Conservation (phyloP, 2,329 filamentous ascomycete species). For the Nothopassalora personata region DNA sequence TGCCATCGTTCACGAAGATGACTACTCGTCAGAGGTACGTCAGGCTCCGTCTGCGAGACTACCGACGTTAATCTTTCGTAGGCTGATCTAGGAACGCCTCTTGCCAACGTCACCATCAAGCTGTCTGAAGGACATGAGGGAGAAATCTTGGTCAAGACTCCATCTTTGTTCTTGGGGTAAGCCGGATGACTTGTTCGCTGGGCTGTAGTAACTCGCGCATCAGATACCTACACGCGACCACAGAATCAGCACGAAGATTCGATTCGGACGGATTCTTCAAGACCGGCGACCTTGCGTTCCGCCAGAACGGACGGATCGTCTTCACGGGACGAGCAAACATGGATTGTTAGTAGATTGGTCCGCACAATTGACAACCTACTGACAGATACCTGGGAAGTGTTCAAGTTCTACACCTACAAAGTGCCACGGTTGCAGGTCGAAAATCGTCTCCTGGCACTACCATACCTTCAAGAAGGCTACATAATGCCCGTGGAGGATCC, state of each 20-base stretch:
- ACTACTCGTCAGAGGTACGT: background rate
- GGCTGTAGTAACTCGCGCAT: too few species aligned
- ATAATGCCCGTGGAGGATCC: slow-evolving; percentile 1
- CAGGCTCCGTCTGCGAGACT: background rate
- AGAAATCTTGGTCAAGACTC: slow-evolving; percentile 3
- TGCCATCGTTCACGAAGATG: background rate
- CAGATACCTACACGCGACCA: background rate
- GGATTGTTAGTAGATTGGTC: background rate
- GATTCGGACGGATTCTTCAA: slow-evolving; percentile 1
- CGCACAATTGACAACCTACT: background rate
- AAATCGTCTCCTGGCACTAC: background rate
- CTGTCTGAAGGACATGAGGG: background rate
- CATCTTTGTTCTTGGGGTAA: background rate
- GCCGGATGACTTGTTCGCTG: too few species aligned
- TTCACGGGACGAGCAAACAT: slow-evolving; percentile 2
- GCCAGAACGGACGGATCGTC: background rate
- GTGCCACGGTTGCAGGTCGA: slow-evolving; percentile 2
- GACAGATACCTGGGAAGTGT: background rate
- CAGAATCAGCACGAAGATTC: background rate
- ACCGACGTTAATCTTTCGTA: background rate
- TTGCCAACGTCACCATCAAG: background rate
- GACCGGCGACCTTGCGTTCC: slow-evolving; percentile 2
- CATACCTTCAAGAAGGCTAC: slow-evolving; percentile 1
- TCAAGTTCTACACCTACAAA: slow-evolving; percentile 5
- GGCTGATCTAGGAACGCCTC: background rate